Evolutionary conservation across 208 protist species (phyloP).

Genomic region (Acanthamoeba royreba): DNA sequence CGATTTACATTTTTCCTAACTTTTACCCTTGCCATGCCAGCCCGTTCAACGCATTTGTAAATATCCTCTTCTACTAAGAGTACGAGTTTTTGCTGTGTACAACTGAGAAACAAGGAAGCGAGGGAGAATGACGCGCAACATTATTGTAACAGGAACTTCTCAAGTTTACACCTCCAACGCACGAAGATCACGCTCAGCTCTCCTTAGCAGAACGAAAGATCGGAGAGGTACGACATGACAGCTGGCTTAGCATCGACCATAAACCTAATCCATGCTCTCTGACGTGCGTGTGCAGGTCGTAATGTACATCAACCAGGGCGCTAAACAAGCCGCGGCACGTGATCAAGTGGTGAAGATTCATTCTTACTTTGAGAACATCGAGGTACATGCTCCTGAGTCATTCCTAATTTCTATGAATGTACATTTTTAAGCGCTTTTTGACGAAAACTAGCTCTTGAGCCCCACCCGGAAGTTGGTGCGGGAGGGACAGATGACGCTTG

Average conservation of each 20-base stretch:
- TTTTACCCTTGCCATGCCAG: no score
- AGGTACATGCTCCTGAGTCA: background rate
- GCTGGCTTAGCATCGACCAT: background rate
- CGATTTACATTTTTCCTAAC: background rate
- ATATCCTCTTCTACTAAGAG: background rate
- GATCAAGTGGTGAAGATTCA: background rate
- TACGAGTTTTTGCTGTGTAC: background rate
- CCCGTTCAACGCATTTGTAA: slow-evolving; percentile 4
- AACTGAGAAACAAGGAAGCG: no score
- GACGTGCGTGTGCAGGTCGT: background rate
- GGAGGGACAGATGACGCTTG: background rate
- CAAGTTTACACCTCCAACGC: background rate
- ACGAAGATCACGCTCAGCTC: background rate
- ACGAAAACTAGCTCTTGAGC: background rate
- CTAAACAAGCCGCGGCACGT: background rate
- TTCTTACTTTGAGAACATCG: background rate
- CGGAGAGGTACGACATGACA: background rate
- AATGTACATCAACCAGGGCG: background rate
- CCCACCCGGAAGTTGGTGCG: background rate
- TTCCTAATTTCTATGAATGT: background rate
- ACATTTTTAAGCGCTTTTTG: background rate
- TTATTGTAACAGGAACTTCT: background rate
- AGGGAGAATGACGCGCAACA: background rate
- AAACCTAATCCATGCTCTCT: background rate
- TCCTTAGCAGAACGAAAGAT: background rate